phyloP scores from a whole-genome alignment of 2,329 filamentous ascomycete genomes.

The Nigrospora sphaerica region DNA sequence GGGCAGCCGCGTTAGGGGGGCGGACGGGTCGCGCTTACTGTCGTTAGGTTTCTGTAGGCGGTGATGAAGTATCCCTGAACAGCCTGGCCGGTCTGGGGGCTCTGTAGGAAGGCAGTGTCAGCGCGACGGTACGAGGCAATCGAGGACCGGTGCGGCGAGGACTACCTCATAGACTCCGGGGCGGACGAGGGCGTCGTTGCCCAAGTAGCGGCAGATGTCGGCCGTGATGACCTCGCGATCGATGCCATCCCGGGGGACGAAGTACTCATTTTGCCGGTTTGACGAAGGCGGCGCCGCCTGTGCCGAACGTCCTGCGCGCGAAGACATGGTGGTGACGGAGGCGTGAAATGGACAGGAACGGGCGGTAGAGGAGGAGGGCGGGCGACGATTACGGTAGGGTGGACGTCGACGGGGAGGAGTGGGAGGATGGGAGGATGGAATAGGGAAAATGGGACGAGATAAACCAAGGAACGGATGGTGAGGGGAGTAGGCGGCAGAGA shows the following conservation, averaged over 20 bases:
- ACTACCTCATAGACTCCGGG: constrained; percentile 67
- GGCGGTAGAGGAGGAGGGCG: constrained; percentile 6
- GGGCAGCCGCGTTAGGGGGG: not conserved
- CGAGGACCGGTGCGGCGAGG: constrained; percentile 6
- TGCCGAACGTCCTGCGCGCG: constrained; percentile 26
- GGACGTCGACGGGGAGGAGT: constrained; percentile 5
- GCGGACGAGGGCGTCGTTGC: constrained; percentile 73
- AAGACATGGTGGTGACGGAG: constrained; percentile 22
- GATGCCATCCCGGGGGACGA: constrained; percentile 73
- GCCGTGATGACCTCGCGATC: constrained; percentile 78
- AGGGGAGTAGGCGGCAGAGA: constrained; percentile 18
- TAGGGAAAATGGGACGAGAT: constrained; percentile 12
- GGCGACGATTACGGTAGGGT: constrained; percentile 9
- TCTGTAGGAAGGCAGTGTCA: constrained; percentile 25
- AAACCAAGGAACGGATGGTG: constrained; percentile 12
- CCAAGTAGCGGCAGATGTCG: constrained; percentile 77
- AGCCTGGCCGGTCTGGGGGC: constrained; percentile 49
- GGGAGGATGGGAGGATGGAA: constrained; percentile 9
- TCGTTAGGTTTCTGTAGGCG: constrained; percentile 71
- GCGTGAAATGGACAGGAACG: constrained; percentile 7
- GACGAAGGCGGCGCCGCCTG: constrained; percentile 30
- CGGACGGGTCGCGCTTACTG: constrained; percentile 43
- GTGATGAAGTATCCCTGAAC: constrained; percentile 71
- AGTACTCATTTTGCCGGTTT: constrained; percentile 66
- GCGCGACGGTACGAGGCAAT: constrained; percentile 7